Base-by-base conservation (phyloP, 73 alveolate species). In the Diophrys sp. region DNA sequence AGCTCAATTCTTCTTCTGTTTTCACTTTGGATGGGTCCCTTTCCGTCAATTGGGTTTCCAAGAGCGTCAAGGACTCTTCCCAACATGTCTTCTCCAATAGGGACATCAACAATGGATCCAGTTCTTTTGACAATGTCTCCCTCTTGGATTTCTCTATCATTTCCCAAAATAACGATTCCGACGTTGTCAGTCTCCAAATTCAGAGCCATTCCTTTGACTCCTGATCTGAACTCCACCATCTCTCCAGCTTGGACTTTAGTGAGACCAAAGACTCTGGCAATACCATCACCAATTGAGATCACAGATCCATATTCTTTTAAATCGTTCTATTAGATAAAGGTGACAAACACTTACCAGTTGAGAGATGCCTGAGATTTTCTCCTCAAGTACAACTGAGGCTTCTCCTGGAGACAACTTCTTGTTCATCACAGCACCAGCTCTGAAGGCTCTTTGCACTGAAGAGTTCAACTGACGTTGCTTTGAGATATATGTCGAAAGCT, bases 191-290 rank as follows among this genome's bases (percentile, higher is more conserved):
- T 84, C 80, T 94, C 98, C 89, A 96, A 80, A 93, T 94, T 96
- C 74, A 96, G 91, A 77, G 99, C 99, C 98, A 96, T 93, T 62
- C 98, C 99, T 87, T 93, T 96, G 87, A 96, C 86, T 27, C 99
- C 99, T 29, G 95, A 70, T 74, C 88, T 75, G 94, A 96, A 96
- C 88, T 96, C 99, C 27, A 96, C 98, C 98, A 96, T 94, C 87
- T 96, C 99, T 72, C 99, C 99, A 28, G 99, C 98, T 85, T 96
- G 91, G 71, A 94, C 98, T 78, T 89, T 85, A 82, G 91, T 91
- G 78, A 96, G 91, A 75, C 99, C 99, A 79, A 82, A 93, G 80
- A 96, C 98, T 82, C 98, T 90, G 74, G 99, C 99, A 83, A 96
- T 94, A 77, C 99, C 99, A 82, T 96, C 99, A 67, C 98, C 98